Base-by-base conservation (phyloP, 2,329 filamentous ascomycete genomes). In the Talaromyces sp. region DNA sequence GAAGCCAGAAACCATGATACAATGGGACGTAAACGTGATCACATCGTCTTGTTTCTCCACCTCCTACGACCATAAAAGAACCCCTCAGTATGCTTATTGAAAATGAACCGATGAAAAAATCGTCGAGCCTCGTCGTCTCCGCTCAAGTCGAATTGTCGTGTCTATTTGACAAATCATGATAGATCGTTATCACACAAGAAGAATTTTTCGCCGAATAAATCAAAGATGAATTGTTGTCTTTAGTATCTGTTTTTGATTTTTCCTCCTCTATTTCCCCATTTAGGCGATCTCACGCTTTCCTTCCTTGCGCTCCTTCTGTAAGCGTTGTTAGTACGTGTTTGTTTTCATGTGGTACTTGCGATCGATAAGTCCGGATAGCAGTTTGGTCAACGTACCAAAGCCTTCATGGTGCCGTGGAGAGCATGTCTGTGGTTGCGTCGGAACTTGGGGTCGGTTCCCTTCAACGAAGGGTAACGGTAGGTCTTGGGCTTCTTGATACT, bases 401-500 rank as follows among this genome's bases (percentile, higher is more conserved):
- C 95, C 87, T 92, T 96, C 88, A 92, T 93, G 81, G 93, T 99
- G 83, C 95, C 95, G 88, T 98, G 95, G 72, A 98, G 93, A 83
- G 95, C 95, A 89, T 99, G 94, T 87, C 93, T 92, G 88, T 99
- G 95, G 89, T 99, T 99, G 85, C 95, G 91, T 84, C 95, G 91
- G 89, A 99, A 99, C 90, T 99, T 99, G 81, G 95, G 93, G 86
- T 99, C 95, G 82, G 92, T 95, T 78, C 95, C 95, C 82, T 97
- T 97, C 79, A 99, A 90, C 76, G 94, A 98, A 73, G 95, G 95
- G 87, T 99, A 99, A 87, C 95, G 89, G 84, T 93, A 89, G 80
- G 95, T 98, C 89, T 97, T 97, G 73, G 95, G 95, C 91, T 97
- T 98, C 91, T 98, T 98, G 89, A 99, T 99, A 86, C 94, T 97